A percentile compares a stretch with the other conserved stretches of the same genome.
Conservation (phyloP, 495 filamentous ascomycete species). For the Aspergillus affinis region DNA sequence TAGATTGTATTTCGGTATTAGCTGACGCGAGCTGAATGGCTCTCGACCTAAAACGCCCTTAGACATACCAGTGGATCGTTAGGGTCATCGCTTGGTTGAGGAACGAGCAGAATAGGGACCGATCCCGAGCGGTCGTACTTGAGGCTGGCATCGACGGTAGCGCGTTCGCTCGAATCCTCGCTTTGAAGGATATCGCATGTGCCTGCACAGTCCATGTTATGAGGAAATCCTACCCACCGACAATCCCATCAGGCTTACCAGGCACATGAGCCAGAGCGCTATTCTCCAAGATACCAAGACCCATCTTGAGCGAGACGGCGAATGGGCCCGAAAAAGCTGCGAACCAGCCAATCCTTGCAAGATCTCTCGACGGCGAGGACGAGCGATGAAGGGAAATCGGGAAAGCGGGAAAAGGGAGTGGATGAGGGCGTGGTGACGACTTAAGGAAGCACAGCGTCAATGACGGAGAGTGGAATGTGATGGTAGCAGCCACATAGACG, state of each 20-base stretch:
- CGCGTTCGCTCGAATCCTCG: constrained; percentile 40
- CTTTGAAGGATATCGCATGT: constrained; percentile 66
- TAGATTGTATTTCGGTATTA: constrained; percentile 33
- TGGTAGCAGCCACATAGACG: too few species aligned
- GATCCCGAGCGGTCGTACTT: constrained; percentile 72
- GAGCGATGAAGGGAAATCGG: too few species aligned
- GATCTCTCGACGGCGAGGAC: too few species aligned
- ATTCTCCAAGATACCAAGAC: constrained; percentile 78
- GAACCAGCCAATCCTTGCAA: not conserved
- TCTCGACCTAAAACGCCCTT: not conserved
- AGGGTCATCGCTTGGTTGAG: constrained; percentile 77
- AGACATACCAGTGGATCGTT: constrained; percentile 68
- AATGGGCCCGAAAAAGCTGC: not conserved
- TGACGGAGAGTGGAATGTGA: too few species aligned
- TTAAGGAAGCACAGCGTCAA: too few species aligned
- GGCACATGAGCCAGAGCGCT: constrained; percentile 64
- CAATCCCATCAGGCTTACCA: constrained; percentile 48
- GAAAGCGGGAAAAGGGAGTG: too few species aligned
- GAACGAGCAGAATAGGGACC: constrained; percentile 70
- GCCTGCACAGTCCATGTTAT: constrained; percentile 37
- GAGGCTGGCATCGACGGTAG: constrained; percentile 42
- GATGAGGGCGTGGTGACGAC: too few species aligned
- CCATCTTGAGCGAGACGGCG: constrained; percentile 53
- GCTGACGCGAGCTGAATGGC: not conserved
- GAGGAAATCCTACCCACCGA: not conserved